phyloP scores from a whole-genome alignment of 2,329 filamentous ascomycete species.

The Venturia nashicola region DNA sequence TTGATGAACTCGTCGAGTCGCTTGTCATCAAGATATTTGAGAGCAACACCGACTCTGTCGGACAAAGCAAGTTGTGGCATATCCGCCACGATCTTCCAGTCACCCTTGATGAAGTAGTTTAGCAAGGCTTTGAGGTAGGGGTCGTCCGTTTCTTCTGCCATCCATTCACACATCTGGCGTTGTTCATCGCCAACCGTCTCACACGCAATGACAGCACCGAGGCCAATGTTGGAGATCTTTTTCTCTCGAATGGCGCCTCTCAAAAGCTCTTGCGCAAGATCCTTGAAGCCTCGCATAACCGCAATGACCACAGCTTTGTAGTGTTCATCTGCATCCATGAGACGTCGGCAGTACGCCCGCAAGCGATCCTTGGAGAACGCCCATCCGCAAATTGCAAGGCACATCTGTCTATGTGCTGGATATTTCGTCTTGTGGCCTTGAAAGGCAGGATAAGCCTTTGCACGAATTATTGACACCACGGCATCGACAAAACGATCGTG shows the following conservation, averaged over 20 bases:
- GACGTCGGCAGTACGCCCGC: conserved; percentile 34
- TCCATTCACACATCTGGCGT: conserved; percentile 48
- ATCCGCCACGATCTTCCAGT: conserved; percentile 63
- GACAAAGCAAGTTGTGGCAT: conserved; percentile 62
- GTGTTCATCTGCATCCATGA: conserved; percentile 43
- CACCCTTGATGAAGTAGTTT: conserved; percentile 61
- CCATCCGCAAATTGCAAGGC: conserved; percentile 64
- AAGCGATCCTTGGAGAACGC: conserved; percentile 43
- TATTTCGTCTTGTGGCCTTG: conserved; percentile 51
- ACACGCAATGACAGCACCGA: conserved; percentile 35
- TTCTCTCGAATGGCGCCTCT: conserved; percentile 56
- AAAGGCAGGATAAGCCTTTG: conserved; percentile 49
- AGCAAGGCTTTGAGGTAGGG: conserved; percentile 72
- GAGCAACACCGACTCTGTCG: conserved; percentile 62
- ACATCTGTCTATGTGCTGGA: conserved; percentile 61
- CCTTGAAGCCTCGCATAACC: conserved; percentile 58
- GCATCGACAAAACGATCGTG: conserved; percentile 39
- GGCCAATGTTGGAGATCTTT: conserved; percentile 44
- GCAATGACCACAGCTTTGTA: conserved; percentile 69
- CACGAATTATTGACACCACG: conserved; percentile 52
- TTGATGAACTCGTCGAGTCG: conserved; percentile 32
- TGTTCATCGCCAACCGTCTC: conserved; percentile 43
- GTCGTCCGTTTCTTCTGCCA: conserved; percentile 55
- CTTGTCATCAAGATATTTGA: conserved; percentile 54
- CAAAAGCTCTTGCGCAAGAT: conserved; percentile 57